A percentile compares a stretch with the other conserved stretches of the same genome.
phyloP scores from a whole-genome alignment of 2,329 filamentous ascomycete genomes.

The Epichloe elymi region DNA sequence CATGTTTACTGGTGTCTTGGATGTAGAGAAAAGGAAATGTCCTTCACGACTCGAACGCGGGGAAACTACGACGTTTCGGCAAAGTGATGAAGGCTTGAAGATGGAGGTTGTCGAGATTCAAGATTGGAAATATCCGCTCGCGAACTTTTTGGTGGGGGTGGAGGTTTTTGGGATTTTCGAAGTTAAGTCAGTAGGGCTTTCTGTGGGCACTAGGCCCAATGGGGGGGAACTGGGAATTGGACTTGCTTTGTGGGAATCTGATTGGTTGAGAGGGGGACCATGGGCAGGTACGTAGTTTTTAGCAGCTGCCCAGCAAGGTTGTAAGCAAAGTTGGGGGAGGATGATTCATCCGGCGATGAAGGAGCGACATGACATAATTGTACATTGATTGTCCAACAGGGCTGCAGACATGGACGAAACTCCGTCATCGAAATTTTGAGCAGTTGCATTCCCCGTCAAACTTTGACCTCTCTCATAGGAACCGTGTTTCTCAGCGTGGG shows the following conservation, averaged over 20 bases:
- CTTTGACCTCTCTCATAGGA: not conserved
- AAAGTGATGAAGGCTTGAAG: slow-evolving; percentile 58
- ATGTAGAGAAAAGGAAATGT: slow-evolving; percentile 1
- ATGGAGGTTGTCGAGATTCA: not conserved
- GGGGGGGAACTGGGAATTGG: not conserved
- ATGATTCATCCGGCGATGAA: slow-evolving; percentile 11
- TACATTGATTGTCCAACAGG: not conserved
- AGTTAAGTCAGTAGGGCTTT: slow-evolving; percentile 7
- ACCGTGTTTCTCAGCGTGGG: too few species aligned
- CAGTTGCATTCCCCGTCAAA: not conserved
- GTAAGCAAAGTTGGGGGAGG: not conserved
- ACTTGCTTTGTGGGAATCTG: not conserved
- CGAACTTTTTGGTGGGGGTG: slow-evolving; percentile 10
- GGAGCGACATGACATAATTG: not conserved
- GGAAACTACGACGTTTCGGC: slow-evolving; percentile 45
- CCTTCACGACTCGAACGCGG: slow-evolving; percentile 73
- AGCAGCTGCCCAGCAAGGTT: too few species aligned
- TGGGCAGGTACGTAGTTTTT: slow-evolving; percentile 7
- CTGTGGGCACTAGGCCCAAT: slow-evolving; percentile 11
- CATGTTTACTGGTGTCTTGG: slow-evolving; percentile 44
- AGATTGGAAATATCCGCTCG: not conserved
- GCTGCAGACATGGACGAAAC: not conserved
- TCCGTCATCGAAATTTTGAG: not conserved
- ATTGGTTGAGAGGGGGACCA: slow-evolving; percentile 5
- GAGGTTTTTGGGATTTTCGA: not conserved